Percentiles rank a stretch among this genome's conserved stretches.
Evolutionary conservation across 2,329 filamentous ascomycete species (phyloP).

Genomic region (Pleurostoma richardsiae): DNA sequence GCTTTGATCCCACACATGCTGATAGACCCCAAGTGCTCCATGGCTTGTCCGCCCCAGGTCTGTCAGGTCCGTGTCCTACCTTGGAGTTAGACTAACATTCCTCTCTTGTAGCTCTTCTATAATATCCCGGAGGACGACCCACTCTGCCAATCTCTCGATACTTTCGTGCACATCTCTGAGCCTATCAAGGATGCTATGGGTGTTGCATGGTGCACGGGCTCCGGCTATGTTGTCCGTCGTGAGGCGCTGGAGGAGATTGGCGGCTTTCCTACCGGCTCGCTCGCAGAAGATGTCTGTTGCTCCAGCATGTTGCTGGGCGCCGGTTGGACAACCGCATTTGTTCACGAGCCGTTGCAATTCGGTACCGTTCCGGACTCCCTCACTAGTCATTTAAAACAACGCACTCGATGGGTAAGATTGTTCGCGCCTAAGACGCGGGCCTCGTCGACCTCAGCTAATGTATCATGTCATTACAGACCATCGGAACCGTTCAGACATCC

Average conservation of each 20-base stretch:
- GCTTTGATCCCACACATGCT: slow-evolving; percentile 55
- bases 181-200: slow-evolving; percentile 3
- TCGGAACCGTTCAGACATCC: slow-evolving; percentile 4
- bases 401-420: slow-evolving; percentile 42
- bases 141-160: slow-evolving; percentile 14
- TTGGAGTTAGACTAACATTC: background rate
- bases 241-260: slow-evolving; percentile 55
- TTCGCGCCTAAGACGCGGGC: too few relatives aligned
- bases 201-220: slow-evolving; percentile 61
- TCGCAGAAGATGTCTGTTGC: slow-evolving; percentile 57
- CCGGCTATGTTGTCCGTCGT: slow-evolving; percentile 56
- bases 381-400: slow-evolving; percentile 50
- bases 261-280: slow-evolving; percentile 54
- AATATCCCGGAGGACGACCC: slow-evolving; percentile 55
- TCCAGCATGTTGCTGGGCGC: slow-evolving; percentile 53
- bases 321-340: slow-evolving; percentile 58
- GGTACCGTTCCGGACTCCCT: slow-evolving; percentile 55
- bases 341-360: slow-evolving; percentile 55
- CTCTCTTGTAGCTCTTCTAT: slow-evolving; percentile 45
- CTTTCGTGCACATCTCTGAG: slow-evolving; percentile 1
- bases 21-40: slow-evolving; percentile 49
- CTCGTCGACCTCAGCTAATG: background rate
- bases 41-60: slow-evolving; percentile 53
- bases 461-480: slow-evolving; percentile 1
- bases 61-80: background rate